Evolutionary conservation across 2,329 filamentous ascomycete genomes (phyloP).

Genomic region (Xylaria sp.): DNA sequence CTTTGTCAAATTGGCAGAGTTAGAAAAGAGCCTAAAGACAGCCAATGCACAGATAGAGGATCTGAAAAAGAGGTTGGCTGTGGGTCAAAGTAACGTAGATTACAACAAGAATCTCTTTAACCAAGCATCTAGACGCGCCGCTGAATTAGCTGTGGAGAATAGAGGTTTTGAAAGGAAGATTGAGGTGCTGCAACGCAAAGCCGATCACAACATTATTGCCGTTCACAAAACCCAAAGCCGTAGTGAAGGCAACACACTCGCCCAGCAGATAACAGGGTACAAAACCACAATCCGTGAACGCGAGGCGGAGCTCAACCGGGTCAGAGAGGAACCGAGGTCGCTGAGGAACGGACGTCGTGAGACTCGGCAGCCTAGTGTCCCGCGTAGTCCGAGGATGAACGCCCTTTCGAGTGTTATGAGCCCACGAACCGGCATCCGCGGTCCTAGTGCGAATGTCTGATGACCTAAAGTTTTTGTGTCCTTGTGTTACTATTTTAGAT

Average conservation of each 20-base stretch:
- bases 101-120: constrained; percentile 67
- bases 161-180: constrained; percentile 50
- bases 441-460: constrained; percentile 44
- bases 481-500: no score
- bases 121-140: constrained; percentile 56
- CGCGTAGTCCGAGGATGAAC: constrained; percentile 59
- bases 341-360: constrained; percentile 59
- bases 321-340: constrained; percentile 55
- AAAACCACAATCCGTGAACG: constrained; percentile 53
- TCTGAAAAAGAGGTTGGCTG: constrained; percentile 47
- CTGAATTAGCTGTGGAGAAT: constrained; percentile 54
- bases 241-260: constrained; percentile 43
- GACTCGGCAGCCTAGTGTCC: constrained; percentile 62
- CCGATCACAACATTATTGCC: constrained; percentile 51
- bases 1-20: constrained; percentile 47
- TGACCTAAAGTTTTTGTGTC: no score
- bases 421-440: constrained; percentile 46
- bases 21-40: constrained; percentile 49
- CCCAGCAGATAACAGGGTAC: constrained; percentile 50
- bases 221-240: constrained; percentile 55
- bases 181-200: constrained; percentile 48
- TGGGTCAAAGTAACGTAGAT: constrained; percentile 54
- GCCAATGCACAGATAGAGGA: constrained; percentile 46
- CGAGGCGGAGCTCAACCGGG: constrained; percentile 56
- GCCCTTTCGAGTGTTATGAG: constrained; percentile 56